phyloP scores from a whole-genome alignment of 1,139 yeast genomes.

The Lodderomyces margitis region DNA sequence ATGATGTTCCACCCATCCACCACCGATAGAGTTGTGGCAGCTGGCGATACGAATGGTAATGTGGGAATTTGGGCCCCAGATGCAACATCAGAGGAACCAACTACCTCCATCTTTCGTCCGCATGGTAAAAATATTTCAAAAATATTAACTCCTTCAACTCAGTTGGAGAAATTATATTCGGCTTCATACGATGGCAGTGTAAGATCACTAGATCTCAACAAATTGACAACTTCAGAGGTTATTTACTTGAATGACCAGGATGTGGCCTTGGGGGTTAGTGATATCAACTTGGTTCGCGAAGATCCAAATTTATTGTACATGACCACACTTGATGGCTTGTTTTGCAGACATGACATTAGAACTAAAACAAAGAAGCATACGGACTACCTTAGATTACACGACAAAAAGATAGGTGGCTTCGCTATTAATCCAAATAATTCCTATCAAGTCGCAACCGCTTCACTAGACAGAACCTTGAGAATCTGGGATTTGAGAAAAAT shows the following conservation, averaged over 20 bases:
- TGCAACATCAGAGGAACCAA: constrained; percentile 45
- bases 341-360: constrained; percentile 69
- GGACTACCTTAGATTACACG: constrained; percentile 61
- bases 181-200: constrained; percentile 87
- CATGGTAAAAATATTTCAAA: constrained; percentile 76
- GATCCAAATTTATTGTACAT: constrained; percentile 56
- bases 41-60: constrained; percentile 85
- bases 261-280: constrained; percentile 55
- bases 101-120: constrained; percentile 60
- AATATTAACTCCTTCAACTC: constrained; percentile 50
- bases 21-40: constrained; percentile 63
- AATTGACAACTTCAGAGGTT: constrained; percentile 58
- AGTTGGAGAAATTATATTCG: constrained; percentile 58
- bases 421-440: constrained; percentile 62
- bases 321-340: constrained; percentile 77
- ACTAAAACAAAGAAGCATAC: constrained; percentile 31
- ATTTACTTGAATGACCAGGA: constrained; percentile 51
- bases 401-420: constrained; percentile 90
- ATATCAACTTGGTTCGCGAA: constrained; percentile 49
- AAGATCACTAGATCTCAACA: constrained; percentile 64
- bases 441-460: constrained; percentile 76
- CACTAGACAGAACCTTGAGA: constrained; percentile 78
- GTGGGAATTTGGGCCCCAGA: constrained; percentile 71
- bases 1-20: constrained; percentile 73
- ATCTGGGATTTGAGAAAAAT: constrained; percentile 80